A percentile compares a stretch with the other conserved stretches of the same genome.
These are phyloP conservation scores for Boletus subparvulus DNA, from an alignment of 768 basidiomycete genomes.

Conservation along the genomic window DNA sequence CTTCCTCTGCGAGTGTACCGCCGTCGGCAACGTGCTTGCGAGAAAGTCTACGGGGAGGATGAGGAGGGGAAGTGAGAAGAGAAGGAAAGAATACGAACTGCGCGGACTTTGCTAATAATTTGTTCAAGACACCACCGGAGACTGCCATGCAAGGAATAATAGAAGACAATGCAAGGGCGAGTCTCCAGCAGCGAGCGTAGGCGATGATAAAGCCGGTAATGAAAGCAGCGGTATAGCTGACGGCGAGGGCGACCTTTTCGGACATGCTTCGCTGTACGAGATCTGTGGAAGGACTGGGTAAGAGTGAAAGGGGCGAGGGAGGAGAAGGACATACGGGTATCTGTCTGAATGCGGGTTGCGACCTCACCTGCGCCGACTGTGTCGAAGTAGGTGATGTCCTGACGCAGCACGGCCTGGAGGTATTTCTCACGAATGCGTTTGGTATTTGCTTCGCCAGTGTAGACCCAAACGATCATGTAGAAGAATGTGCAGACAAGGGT, in stretches of 20 bases:
- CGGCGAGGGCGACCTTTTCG: slow-evolving; percentile 78
- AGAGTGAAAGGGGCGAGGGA: background rate
- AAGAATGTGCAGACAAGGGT: slow-evolving; percentile 72
- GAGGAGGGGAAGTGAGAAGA: background rate
- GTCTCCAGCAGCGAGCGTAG: slow-evolving; percentile 68
- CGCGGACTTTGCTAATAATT: slow-evolving; percentile 59
- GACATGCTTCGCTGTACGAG: slow-evolving; percentile 88
- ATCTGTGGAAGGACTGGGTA: slow-evolving; percentile 43
- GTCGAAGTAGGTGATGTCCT: slow-evolving; percentile 90
- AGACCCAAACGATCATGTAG: slow-evolving; percentile 71
- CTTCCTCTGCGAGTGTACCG: slow-evolving; percentile 88
- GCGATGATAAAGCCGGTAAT: slow-evolving; percentile 77
- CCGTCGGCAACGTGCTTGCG: slow-evolving; percentile 75
- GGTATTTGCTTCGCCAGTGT: slow-evolving; percentile 78
- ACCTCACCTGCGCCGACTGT: slow-evolving; percentile 91
- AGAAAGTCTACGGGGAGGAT: slow-evolving; percentile 45
- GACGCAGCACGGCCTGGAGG: slow-evolving; percentile 75
- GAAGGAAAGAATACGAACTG: slow-evolving; percentile 47
- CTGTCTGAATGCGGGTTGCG: slow-evolving; percentile 87
- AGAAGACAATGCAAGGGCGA: slow-evolving; percentile 79
- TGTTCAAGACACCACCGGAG: slow-evolving; percentile 72
- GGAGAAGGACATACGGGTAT: slow-evolving; percentile 58
- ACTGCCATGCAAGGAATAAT: slow-evolving; percentile 83
- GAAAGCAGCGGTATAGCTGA: slow-evolving; percentile 69
- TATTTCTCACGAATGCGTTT: slow-evolving; percentile 85